Evolutionary conservation across 73 alveolate genomes (phyloP).

Genomic region (Tetrahymena thermophila): DNA sequence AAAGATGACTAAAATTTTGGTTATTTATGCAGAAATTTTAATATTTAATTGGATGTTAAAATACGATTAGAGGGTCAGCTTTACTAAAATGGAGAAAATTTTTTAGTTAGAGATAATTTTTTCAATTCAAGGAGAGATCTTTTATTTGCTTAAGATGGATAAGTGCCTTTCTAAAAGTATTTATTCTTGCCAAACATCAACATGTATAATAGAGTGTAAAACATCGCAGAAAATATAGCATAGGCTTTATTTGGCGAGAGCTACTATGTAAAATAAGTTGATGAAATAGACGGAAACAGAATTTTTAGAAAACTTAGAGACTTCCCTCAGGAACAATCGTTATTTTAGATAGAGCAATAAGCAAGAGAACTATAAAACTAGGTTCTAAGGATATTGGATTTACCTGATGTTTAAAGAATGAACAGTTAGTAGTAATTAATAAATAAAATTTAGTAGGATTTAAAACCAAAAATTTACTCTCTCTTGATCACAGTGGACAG

Average conservation of each 20-base stretch:
- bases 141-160: not conserved
- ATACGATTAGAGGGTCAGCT: not conserved
- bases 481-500: not conserved
- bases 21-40: not conserved
- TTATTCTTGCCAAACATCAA: not conserved
- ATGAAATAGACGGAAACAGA: not conserved
- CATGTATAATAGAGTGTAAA: not conserved
- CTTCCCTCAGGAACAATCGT: not conserved
- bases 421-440: not conserved
- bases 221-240: not conserved
- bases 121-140: not conserved
- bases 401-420: not conserved
- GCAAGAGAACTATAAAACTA: not conserved
- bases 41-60: not conserved
- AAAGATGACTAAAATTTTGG: not conserved
- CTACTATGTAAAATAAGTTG: not conserved
- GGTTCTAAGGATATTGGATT: not conserved
- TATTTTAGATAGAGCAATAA: no score
- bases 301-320: not conserved
- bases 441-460: not conserved
- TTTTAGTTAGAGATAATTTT: not conserved
- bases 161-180: not conserved
- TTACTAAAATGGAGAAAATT: not conserved
- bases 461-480: not conserved
- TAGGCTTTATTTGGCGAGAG: not conserved